phyloP scores from a whole-genome alignment of 2,329 filamentous ascomycete species.

The Fusarium verrucosum region DNA sequence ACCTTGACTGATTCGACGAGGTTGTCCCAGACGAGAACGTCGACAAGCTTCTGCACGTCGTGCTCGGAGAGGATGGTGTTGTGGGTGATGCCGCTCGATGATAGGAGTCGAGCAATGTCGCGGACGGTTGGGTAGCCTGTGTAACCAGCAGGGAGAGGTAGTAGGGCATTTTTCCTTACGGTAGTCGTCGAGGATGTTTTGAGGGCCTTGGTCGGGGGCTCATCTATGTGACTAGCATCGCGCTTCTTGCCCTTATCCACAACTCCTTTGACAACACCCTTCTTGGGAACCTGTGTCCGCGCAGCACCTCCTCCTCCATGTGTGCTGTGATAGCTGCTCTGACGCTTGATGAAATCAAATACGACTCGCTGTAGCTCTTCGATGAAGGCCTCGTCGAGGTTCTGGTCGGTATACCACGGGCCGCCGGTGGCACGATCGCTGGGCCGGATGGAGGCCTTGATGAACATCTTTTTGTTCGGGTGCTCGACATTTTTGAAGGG shows the following conservation, averaged over 20 bases:
- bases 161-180: slow-evolving; percentile 51
- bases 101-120: slow-evolving; percentile 79
- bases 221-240: slow-evolving; percentile 53
- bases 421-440: slow-evolving; percentile 92
- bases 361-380: slow-evolving; percentile 77
- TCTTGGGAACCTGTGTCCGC: slow-evolving; percentile 62
- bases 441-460: slow-evolving; percentile 84
- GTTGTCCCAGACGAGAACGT: slow-evolving; percentile 89
- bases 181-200: slow-evolving; percentile 37
- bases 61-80: slow-evolving; percentile 75
- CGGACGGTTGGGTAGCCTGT: slow-evolving; percentile 81
- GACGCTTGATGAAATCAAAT: slow-evolving; percentile 74
- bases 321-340: slow-evolving; percentile 72
- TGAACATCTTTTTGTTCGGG: slow-evolving; percentile 94
- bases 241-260: slow-evolving; percentile 61
- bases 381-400: slow-evolving; percentile 89
- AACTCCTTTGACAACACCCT: slow-evolving; percentile 63
- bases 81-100: slow-evolving; percentile 73
- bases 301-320: slow-evolving; percentile 44
- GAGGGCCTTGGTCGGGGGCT: slow-evolving; percentile 44
- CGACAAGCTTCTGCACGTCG: slow-evolving; percentile 85
- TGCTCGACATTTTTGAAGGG: slow-evolving; percentile 92
- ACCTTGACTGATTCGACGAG: slow-evolving; percentile 74
- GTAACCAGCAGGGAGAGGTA: slow-evolving; percentile 72
- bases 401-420: slow-evolving; percentile 92